phyloP scores from a whole-genome alignment of 768 basidiomycete species.

The Phylloporus sp. region DNA sequence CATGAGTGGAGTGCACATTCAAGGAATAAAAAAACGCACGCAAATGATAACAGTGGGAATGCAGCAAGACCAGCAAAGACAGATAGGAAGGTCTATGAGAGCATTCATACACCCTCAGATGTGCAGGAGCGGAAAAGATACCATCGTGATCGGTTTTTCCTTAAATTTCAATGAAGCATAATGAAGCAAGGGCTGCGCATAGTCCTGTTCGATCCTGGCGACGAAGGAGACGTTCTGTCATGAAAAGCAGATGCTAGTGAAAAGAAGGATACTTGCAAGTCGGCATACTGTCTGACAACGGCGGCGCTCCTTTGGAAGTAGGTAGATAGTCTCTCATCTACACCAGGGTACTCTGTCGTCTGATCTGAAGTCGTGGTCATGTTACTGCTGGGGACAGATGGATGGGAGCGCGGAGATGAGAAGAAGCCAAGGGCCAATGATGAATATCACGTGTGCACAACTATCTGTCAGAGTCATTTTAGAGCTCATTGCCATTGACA shows the following conservation, averaged over 20 bases:
- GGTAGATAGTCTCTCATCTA: constrained; percentile 19
- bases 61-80: constrained; percentile 37
- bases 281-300: constrained; percentile 28
- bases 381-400: constrained; percentile 2
- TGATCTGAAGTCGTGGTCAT: constrained; percentile 13
- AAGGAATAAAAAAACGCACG: constrained; percentile 31
- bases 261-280: constrained; percentile 17
- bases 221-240: neutral
- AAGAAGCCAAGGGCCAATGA: neutral
- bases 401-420: neutral
- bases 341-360: neutral
- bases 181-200: constrained; percentile 40
- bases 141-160: constrained; percentile 26
- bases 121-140: neutral
- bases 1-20: constrained; percentile 6
- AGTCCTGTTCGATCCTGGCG: constrained; percentile 41
- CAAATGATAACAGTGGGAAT: constrained; percentile 34
- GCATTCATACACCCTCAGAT: constrained; percentile 4
- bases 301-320: constrained; percentile 29
- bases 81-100: constrained; percentile 38
- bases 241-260: neutral
- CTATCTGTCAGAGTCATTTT: neutral
- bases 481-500: constrained; percentile 15
- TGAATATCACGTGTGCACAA: constrained; percentile 17
- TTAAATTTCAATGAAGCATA: constrained; percentile 16